Conservation (phyloP, 108 stramenopile genomes). For the Stephanodiscus triporus region DNA sequence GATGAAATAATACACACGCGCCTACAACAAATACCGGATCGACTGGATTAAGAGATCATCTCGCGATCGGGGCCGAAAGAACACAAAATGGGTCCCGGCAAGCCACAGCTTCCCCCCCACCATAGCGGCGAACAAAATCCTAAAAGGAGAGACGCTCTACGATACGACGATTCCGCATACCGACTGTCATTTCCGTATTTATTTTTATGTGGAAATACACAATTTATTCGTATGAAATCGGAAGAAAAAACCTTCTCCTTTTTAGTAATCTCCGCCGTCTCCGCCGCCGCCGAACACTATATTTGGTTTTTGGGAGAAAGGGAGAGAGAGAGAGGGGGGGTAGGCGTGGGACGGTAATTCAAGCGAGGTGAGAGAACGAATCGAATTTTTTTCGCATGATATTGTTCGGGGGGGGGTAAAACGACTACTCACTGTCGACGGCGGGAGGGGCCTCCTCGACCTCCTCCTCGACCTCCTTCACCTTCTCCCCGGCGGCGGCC, state of each 20-base stretch:
- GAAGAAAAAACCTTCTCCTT: too few species aligned
- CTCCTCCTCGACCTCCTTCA: conserved; percentile 75
- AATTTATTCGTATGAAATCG: background rate
- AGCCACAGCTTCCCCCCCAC: too few species aligned
- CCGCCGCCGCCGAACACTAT: conserved; percentile 4
- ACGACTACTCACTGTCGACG: conserved; percentile 63
- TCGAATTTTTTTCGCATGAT: too few species aligned
- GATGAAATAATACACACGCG: background rate
- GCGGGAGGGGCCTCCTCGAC: conserved; percentile 75
- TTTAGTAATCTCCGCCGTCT: conserved; percentile 1
- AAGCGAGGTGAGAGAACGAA: background rate
- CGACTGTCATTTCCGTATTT: background rate
- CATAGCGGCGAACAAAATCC: too few species aligned
- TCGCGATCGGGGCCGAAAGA: too few species aligned
- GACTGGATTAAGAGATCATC: too few species aligned
- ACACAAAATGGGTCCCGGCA: too few species aligned
- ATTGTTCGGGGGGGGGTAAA: background rate
- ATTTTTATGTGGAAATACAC: background rate
- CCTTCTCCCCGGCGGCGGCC: conserved; percentile 62
- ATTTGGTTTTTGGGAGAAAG: background rate
- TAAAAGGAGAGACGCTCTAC: too few species aligned
- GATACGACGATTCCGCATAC: too few species aligned
- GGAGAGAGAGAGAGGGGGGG: background rate
- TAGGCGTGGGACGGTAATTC: background rate
- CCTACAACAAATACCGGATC: too few species aligned